Evolutionary conservation across 202 grass and related monocot genomes (phyloP), one percentile per base, ranked within the genome.

Genomic region (Zizania palustris): DNA sequence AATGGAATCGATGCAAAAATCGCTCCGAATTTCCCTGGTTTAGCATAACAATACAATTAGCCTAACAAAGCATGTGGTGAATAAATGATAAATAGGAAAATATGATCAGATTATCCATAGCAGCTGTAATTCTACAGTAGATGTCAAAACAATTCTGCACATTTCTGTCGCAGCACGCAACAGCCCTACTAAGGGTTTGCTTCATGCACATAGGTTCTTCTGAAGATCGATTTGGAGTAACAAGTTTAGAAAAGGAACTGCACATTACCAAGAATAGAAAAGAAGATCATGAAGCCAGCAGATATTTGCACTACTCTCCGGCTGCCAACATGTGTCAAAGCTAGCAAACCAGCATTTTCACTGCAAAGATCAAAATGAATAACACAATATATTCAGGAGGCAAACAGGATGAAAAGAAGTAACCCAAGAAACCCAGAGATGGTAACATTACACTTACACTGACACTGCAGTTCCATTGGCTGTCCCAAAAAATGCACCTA

Each of bases 211-310:
- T 64, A 43, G 16, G 63, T 18, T 2, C 34, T 19, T 22, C 22
- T 45, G 8, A 8, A 22, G 53, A 63, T 2, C 14, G 3, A 21
- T 34, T 15, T 15, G 15, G 7, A 20, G n/a, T 20, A n/a, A 7
- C 11, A 28, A 48, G 22, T 2, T 56, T 39, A 65, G 14, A 71
- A 49, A 67, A 3, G 6, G 16, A 8, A 40, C 57, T 57, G 12
- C 9, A 64, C 11, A 44, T 80, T 88, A 97, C 93, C 93, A 7
- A 97, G 93, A 48, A 97, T 72, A 33, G 93, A 97, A 85, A 97
- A 97, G 87, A 92, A 96, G 67, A 92, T 92, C 93, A 92, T 96
- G 79, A 92, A 96, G n/a, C 93, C 89, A 45, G 93, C 93, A 88
- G 93, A 90, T 77, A 97, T 97, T 77, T 97, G 93, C 11, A 97